These are phyloP conservation scores for Powellomyces hirtus DNA, from an alignment of 192 early-diverging fungal genomes.

Conservation along the genomic window DNA sequence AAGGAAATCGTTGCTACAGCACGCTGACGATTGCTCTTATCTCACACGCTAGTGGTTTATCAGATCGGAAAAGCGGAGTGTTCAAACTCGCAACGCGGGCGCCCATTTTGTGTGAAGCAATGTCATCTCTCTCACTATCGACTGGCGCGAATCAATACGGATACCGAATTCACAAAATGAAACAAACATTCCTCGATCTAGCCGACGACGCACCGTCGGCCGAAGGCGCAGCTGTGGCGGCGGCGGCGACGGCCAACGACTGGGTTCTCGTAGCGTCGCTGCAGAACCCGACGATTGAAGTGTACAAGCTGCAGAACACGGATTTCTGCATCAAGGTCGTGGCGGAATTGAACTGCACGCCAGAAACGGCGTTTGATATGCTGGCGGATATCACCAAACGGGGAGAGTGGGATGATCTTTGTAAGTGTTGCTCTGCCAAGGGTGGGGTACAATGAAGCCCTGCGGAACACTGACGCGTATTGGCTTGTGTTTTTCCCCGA, in stretches of 20 bases:
- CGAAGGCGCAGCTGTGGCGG: neutral
- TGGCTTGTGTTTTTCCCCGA: too few relatives aligned
- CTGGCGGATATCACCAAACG: conserved; percentile 35
- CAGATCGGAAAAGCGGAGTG: too few relatives aligned
- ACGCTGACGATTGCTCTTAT: too few relatives aligned
- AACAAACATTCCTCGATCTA: neutral
- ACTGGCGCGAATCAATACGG: neutral
- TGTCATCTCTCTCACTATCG: too few relatives aligned
- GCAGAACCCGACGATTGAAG: conserved; percentile 10
- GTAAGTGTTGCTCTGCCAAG: too few relatives aligned
- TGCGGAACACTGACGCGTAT: too few relatives aligned
- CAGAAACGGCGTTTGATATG: conserved; percentile 46
- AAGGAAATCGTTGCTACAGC: too few relatives aligned
- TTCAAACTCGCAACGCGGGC: too few relatives aligned
- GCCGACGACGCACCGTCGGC: neutral
- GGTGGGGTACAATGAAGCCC: too few relatives aligned
- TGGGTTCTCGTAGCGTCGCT: conserved; percentile 20
- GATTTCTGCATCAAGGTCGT: conserved; percentile 46
- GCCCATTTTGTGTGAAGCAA: too few relatives aligned
- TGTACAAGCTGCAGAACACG: conserved; percentile 29
- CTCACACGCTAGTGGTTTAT: too few relatives aligned
- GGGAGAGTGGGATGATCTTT: conserved; percentile 44
- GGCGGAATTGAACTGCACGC: conserved; percentile 39
- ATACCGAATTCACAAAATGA: neutral
- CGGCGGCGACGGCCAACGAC: neutral